Percentiles rank a stretch among this genome's conserved stretches.
Conservation (phyloP, 73 alveolate species). For the Paramecium sexaurelia region DNA sequence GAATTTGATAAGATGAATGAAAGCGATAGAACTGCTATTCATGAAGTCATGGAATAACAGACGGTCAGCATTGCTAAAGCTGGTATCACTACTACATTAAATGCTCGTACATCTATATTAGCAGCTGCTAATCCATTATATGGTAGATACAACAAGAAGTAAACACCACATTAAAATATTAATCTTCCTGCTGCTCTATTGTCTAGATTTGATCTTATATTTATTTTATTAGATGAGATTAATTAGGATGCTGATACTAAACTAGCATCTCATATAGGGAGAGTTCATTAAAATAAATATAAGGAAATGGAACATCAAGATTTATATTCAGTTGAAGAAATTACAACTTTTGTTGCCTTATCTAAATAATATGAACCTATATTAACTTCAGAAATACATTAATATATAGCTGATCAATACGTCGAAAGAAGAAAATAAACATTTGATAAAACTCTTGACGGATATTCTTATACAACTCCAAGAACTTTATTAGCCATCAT, state of each 20-base stretch:
- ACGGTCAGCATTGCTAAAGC: conserved; percentile 98
- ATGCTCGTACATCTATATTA: conserved; percentile 96
- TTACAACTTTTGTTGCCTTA: conserved; percentile 87
- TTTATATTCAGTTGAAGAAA: conserved; percentile 79
- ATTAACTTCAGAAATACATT: conserved; percentile 86
- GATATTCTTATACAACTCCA: conserved; percentile 95
- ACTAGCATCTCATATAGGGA: conserved; percentile 81
- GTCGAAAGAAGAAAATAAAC: conserved; percentile 85
- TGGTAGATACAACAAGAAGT: conserved; percentile 89
- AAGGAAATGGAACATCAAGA: conserved; percentile 48
- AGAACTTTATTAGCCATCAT: conserved; percentile 94
- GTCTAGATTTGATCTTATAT: conserved; percentile 94
- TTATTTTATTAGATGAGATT: conserved; percentile 90
- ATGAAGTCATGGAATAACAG: conserved; percentile 99
- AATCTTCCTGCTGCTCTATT: conserved; percentile 98
- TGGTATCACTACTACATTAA: conserved; percentile 96
- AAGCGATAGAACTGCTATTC: conserved; percentile 93
- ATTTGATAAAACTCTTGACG: conserved; percentile 79
- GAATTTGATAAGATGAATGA: conserved; percentile 99
- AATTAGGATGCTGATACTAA: conserved; percentile 83
- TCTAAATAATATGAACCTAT: conserved; percentile 84
- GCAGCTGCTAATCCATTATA: conserved; percentile 99
- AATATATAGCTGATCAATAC: conserved; percentile 86
- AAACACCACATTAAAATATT: conserved; percentile 94
- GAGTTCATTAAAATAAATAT: conserved; percentile 68